Evolutionary conservation across 805 yeast genomes (phyloP), one percentile per base, ranked within the genome.

Genomic region (Maudiozyma saulgeensis): DNA sequence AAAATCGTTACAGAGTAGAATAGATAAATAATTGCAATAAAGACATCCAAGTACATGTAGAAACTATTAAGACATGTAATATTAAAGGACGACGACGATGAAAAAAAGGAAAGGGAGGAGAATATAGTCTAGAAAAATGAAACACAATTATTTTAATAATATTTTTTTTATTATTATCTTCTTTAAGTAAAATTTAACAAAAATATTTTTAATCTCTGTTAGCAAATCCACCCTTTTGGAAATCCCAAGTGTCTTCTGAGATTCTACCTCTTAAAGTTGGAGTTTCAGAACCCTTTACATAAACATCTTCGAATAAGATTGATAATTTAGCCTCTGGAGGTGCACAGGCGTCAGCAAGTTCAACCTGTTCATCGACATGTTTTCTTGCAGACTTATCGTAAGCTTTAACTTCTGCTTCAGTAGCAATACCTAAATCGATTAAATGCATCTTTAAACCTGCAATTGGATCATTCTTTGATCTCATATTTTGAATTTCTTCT

Each of bases 401-500:
- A 53, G 86, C 70, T 78, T 89, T 91, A 71, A 93, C 79, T 77
- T 93, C 98, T 51, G 84, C 95, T 78, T 91, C 99, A 53, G 95
- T 77, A 54, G 96, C 95, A 61, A 93, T 81, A 55, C 77, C 80
- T 68, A 81, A 77, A 60, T 89, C 96, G 63, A 90, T 69, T 58
- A 93, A 75, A 55, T 81, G 86, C 64, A 82, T 82, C 80, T 90
- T 91, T 68, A 93, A 81, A 60, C 98, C 98, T 50, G 96, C 90
- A 70, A 93, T 88, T 62, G 98, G 97, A 72, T 93, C 99, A 70
- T 86, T 89, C 78, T 88, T 86, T 42, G 98, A 88, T 79, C 99
- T 87, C 97, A 93, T 90, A 78, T 91, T 91, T 77, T 90, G 97
- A 61, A 93, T 93, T 78, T 93, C 99, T 76, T 93, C 99, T 79